Base-by-base conservation (phyloP, 2,329 filamentous ascomycete species). In the Cladosporium halotolerans region DNA sequence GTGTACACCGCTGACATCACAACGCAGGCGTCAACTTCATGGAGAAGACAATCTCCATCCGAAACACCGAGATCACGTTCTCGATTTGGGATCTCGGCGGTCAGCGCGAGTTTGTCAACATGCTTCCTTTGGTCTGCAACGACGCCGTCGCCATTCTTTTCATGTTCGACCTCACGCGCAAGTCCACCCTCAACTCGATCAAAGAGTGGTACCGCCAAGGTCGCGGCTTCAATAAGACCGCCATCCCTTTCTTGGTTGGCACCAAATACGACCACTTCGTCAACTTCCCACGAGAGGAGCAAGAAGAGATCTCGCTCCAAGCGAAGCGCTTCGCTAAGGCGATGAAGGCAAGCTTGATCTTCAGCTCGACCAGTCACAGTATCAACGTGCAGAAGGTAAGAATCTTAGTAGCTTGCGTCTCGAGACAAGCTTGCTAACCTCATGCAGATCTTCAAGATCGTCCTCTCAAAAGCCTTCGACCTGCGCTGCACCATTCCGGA, bases 261-360 rank as follows among this genome's bases (percentile, higher is more conserved):
- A 99, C 93, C 34, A 99, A 99, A 72, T 99, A 97, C 71, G 93
- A 99, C 66, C 93, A 97, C 68, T 99, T 99, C 75, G 92, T 99
- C 72, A 99, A 97, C 74, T 96, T 99, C 66, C 91, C 93, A 0
- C 82, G 88, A 40, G 92, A 97, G 69, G 93, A 99, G 68, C 93
- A 99, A 70, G 93, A 99, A 71, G 93, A 99, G 73, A 99, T 99
- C 58, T 96, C 90, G 11, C 91, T 93, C 66, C 92, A 96, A 88
- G 92, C 92, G 47, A 88, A 92, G 62, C 85, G 93, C 55, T 99
- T 97, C 70, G 93, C 93, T 58, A 96, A 96, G 71, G 93, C 93
- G 9, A 99, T 99, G 93, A 89, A 95, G 64, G 93, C 93, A 56
- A 90, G 89, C 65, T 79, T 99, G 66, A 97, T 99, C 66, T 99